A percentile compares a stretch with the other conserved stretches of the same genome.
Conservation (phyloP, 176 grass and related monocot species). For the Oryza meridionalis region DNA sequence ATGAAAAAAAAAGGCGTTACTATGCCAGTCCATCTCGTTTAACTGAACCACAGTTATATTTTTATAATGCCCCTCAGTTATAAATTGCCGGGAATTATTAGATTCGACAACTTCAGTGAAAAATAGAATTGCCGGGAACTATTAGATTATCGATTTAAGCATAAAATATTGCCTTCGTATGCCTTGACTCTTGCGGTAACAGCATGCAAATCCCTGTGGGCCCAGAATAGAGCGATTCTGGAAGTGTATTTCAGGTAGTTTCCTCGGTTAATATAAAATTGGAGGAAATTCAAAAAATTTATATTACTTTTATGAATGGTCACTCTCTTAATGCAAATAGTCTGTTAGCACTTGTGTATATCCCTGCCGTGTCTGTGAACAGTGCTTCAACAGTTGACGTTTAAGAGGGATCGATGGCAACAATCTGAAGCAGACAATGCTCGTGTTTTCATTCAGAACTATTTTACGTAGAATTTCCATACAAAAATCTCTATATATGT, state of each 20-base stretch:
- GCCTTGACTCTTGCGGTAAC: no score
- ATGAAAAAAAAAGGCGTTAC: no score
- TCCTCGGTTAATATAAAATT: background rate
- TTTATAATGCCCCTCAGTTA: no score
- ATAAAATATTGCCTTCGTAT: conserved; percentile 10
- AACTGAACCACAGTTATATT: no score
- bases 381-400: no score
- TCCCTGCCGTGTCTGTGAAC: no score
- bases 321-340: background rate
- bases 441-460: background rate
- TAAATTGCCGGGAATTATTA: background rate
- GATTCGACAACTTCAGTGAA: background rate
- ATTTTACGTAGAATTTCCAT: background rate
- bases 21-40: no score
- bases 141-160: background rate
- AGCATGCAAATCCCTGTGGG: background rate
- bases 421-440: background rate
- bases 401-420: background rate
- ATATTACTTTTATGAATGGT: background rate
- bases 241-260: background rate
- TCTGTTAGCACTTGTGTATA: no score
- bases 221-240: background rate
- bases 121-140: background rate
- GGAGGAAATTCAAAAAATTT: background rate
- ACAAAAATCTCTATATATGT: no score